Conservation (phyloP, 108 stramenopile species). For the Parmales sp. region DNA sequence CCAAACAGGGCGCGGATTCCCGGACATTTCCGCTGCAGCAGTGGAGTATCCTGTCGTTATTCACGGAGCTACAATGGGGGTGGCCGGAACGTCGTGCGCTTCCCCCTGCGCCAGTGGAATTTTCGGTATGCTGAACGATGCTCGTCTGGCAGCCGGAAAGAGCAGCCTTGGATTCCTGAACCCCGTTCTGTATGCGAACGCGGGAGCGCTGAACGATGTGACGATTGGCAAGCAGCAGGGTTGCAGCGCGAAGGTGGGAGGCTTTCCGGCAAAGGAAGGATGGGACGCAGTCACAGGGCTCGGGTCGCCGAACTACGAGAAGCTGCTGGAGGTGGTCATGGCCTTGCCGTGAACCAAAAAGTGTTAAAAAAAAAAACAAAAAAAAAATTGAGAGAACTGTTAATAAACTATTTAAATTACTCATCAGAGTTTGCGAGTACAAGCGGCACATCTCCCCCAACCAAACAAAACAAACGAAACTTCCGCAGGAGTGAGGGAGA, state of each 20-base stretch:
- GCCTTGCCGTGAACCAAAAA: neutral
- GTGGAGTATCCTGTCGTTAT: conserved; percentile 12
- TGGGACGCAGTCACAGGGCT: conserved; percentile 28
- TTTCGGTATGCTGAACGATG: conserved; percentile 19
- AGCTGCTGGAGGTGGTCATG: conserved; percentile 3
- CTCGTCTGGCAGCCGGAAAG: conserved; percentile 12
- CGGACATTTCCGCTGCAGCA: conserved; percentile 24
- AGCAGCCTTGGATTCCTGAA: conserved; percentile 19
- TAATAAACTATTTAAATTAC: too few relatives aligned
- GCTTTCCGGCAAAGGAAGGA: conserved; percentile 20
- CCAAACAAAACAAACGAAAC: too few relatives aligned
- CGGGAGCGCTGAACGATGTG: conserved; percentile 12
- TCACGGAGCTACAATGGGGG: neutral
- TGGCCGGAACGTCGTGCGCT: conserved; percentile 22
- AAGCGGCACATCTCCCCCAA: too few relatives aligned
- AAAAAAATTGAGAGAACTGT: too few relatives aligned
- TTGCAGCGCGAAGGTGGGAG: neutral
- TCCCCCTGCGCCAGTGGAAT: conserved; percentile 18
- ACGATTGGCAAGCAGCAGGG: conserved; percentile 15
- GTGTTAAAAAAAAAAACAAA: neutral
- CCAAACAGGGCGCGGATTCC: conserved; percentile 22
- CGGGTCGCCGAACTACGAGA: conserved; percentile 17
- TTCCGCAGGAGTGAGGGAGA: too few relatives aligned
- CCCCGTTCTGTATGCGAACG: conserved; percentile 20
- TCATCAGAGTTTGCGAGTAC: too few relatives aligned